Evolutionary conservation across 768 basidiomycete genomes (phyloP), one percentile per base, ranked within the genome.

Genomic region (Cantharellus anzutake): DNA sequence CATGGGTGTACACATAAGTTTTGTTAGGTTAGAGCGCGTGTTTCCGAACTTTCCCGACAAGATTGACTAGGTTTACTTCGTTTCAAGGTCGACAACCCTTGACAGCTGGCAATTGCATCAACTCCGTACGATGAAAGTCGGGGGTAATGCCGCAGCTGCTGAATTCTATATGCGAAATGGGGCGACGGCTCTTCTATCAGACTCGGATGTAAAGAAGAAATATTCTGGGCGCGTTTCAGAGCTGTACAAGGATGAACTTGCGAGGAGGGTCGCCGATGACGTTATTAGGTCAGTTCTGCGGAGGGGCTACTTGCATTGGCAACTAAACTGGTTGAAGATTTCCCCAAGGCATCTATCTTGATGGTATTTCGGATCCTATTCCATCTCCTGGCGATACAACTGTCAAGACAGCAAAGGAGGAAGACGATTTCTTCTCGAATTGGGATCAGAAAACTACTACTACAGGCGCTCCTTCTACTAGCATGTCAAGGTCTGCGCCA

Each of bases 1-100:
- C 70, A 83, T 97, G 81, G 96, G 96, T 66, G 94, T 98, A 34
- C 96, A 99, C 69, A 92, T 99, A 71, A 87, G 82, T 63, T 99
- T 99, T 67, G 94, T 99, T 50, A 76, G 93, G 90, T 92, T 68
- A 66, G 83, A 70, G 5, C 57, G 51, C 57, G 7, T 38, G 40
- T 42, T 60, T 61, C 57, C 34, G 11, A 20, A n/a, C n/a, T 57
- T 5, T n/a, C 0, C 44, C 44, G 11, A 37, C 52, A 11, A 55
- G 52, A 40, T 37, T 40, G 38, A 38, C 7, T 11, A 14, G 39
- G 35, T 16, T 38, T 41, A 7, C 7, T 1, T 37, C 11, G 11
- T 57, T 41, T 39, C 40, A 70, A 93, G 93, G 64, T 98, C 94
- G 35, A 97, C 93, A 59, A 97, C 92, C 72, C 81, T 98, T 51